Evolutionary conservation across 139 green algal genomes (phyloP), one percentile per base, ranked within the genome.

Genomic region (Tetradesmus obliquus): DNA sequence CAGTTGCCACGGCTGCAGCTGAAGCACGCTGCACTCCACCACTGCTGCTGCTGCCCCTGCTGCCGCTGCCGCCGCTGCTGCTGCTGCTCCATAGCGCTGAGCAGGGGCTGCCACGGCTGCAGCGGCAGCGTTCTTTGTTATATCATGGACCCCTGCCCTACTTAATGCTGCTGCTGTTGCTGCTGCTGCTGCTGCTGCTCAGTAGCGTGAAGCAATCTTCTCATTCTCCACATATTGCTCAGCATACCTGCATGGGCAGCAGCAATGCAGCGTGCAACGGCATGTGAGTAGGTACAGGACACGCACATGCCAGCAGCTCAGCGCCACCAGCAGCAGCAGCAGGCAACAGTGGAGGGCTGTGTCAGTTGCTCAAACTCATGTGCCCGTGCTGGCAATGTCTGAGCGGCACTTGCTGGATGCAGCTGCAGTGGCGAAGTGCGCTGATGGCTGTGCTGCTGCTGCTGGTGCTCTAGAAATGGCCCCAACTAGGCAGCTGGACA

Each of bases 201-300:
- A 91, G 87, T 91, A 90, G 24, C 85, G 60, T 19, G 62, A 81
- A 17, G n/a, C 85, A 24, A 90, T 80, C 85, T 90, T 90, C 8
- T 90, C 57, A 3, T 79, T 6, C 32, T 90, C 85, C 51, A 24
- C 71, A 54, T 90, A 90, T 6, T 12, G n/a, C 5, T 90, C 10
- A 71, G 60, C 85, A 71, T 90, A 90, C 8, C 85, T 90, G 85
- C 20, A 90, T 5, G 57, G 3, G 32, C 58, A 81, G 24, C 20
- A 12, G 62, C 53, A 71, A 24, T 24, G 60, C 22, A 82, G 54
- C 55, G 32, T 24, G 54, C 12, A 9, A 51, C 32, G 13, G 81
- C 10, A 13, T 54, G 3, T 9, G 22, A 22, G 20, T 76, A 45
- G 32, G 32, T 45, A 45, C 32, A 45, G 32, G 13, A 57, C 76